These are phyloP conservation scores for Blastobotrys peoriensis DNA, from an alignment of 805 yeast species.

Conservation along the genomic window DNA sequence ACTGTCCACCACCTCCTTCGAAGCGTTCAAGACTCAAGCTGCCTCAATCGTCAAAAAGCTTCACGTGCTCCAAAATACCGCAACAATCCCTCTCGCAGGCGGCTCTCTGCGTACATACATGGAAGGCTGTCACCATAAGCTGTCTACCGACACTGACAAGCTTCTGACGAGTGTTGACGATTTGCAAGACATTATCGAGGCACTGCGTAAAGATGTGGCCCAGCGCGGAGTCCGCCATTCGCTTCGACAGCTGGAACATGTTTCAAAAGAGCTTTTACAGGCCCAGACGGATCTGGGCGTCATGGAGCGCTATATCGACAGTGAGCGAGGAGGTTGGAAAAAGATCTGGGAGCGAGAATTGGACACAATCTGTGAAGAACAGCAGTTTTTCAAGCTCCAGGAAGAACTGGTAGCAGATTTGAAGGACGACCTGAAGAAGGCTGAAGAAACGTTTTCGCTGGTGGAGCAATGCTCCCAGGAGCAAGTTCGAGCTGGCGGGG, in stretches of 20 bases:
- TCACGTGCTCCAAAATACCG: constrained; percentile 10
- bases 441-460: constrained; percentile 72
- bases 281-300: constrained; percentile 49
- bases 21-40: constrained; percentile 14
- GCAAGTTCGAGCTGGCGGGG: constrained; percentile 44
- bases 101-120: constrained; percentile 47
- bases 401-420: constrained; percentile 78
- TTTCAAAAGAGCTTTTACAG: constrained; percentile 55
- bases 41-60: constrained; percentile 11
- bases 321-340: constrained; percentile 82
- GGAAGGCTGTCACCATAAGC: constrained; percentile 64
- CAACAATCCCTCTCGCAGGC: constrained; percentile 24
- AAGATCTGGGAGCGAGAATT: constrained; percentile 87
- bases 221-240: constrained; percentile 81
- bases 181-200: constrained; percentile 85
- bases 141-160: constrained; percentile 71
- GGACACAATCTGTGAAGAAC: constrained; percentile 88
- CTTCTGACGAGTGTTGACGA: constrained; percentile 81
- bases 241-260: constrained; percentile 60
- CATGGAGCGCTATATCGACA: constrained; percentile 55
- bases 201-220: constrained; percentile 83
- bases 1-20: constrained; percentile 16
- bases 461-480: constrained; percentile 79
- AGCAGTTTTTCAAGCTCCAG: constrained; percentile 83
- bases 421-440: constrained; percentile 72